phyloP scores from a whole-genome alignment of 345 rosid genomes.

The Murraya koenigii region DNA sequence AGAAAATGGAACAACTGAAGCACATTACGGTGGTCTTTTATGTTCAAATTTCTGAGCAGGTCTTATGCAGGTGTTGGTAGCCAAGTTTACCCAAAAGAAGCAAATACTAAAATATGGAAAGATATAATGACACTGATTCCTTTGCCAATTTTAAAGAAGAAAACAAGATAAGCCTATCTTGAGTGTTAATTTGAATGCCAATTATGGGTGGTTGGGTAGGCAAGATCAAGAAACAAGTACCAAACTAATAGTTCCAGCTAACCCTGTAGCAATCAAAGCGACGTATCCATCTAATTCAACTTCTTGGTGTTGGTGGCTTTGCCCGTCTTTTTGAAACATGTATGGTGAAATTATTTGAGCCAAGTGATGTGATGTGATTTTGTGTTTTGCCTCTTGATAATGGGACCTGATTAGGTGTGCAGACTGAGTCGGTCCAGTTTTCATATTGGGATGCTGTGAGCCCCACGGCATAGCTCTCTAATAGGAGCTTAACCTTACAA shows the following conservation, averaged over 20 bases:
- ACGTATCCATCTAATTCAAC: background rate
- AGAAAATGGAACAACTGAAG: too few species aligned
- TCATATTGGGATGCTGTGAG: too few species aligned
- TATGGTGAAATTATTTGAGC: background rate
- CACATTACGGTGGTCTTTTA: background rate
- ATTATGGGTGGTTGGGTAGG: background rate
- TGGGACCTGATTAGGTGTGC: too few species aligned
- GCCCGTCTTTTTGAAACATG: background rate
- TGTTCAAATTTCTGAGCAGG: background rate
- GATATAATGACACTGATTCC: background rate
- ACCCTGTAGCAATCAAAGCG: background rate
- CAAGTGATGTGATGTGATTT: background rate
- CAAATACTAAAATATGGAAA: background rate
- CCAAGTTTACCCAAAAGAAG: background rate
- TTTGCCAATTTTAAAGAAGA: background rate
- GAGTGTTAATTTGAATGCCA: background rate
- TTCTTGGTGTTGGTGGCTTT: slow-evolving; percentile 1
- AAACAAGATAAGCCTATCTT: background rate
- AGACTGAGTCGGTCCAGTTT: too few species aligned
- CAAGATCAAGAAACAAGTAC: background rate
- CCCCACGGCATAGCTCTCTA: too few species aligned
- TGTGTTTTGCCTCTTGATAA: too few species aligned
- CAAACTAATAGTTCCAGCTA: background rate
- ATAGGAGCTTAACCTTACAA: too few species aligned
- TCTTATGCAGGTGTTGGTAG: background rate